A percentile compares a stretch with the other conserved stretches of the same genome.
Evolutionary conservation across 2,329 filamentous ascomycete genomes (phyloP).

Genomic region (Colletotrichum eremochloae): DNA sequence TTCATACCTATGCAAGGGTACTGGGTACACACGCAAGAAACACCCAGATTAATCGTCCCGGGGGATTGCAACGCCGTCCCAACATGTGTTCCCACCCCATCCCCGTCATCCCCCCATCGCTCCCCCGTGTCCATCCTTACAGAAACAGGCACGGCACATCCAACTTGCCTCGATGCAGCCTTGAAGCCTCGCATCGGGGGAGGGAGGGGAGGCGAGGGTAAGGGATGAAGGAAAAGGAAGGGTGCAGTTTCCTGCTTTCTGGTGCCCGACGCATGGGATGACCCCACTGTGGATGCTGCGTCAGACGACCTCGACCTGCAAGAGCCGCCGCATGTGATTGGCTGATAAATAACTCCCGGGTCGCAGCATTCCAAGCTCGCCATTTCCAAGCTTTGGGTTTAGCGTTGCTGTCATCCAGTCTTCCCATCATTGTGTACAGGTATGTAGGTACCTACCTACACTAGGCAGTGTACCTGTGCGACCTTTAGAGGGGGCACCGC

Average conservation of each 20-base stretch:
- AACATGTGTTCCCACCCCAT: not conserved
- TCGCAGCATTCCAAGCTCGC: not conserved
- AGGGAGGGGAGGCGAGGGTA: not conserved
- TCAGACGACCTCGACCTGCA: conserved; percentile 30
- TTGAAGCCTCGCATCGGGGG: conserved; percentile 25
- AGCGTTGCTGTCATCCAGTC: conserved; percentile 34
- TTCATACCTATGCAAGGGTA: not conserved
- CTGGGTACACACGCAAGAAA: not conserved
- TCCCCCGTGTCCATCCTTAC: conserved; percentile 7
- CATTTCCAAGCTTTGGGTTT: conserved; percentile 6
- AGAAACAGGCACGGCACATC: not conserved
- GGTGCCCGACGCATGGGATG: conserved; percentile 1
- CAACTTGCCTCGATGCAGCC: conserved; percentile 35
- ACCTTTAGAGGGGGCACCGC: too few relatives aligned
- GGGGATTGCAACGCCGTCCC: not conserved
- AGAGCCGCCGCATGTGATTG: conserved; percentile 14
- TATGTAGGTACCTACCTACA: too few relatives aligned
- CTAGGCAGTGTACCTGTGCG: too few relatives aligned
- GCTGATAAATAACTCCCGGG: not conserved
- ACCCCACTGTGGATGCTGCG: conserved; percentile 24
- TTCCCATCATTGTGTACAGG: not conserved
- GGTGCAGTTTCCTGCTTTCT: not conserved
- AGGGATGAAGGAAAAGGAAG: not conserved
- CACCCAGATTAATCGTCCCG: not conserved
- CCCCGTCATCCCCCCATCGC: not conserved